Percentiles rank a stretch among this genome's conserved stretches.
These are phyloP conservation scores for Adansonia madagascariensis DNA, from an alignment of 441 rosid species.

Conservation along the genomic window DNA sequence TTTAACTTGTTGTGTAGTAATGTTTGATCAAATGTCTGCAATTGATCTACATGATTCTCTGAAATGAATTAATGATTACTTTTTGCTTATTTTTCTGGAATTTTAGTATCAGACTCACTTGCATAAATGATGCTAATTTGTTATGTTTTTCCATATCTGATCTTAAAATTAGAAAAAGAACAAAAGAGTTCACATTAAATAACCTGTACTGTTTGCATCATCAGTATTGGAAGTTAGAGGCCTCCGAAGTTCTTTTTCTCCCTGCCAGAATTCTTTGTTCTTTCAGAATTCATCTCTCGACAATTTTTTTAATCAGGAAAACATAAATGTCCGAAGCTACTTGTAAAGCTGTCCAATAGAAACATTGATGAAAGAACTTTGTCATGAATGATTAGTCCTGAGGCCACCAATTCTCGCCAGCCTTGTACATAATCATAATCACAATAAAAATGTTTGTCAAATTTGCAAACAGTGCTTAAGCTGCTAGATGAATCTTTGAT, in stretches of 20 bases:
- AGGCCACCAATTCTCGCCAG: neutral
- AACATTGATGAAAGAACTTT: neutral
- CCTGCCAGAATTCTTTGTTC: neutral
- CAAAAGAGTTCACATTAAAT: neutral
- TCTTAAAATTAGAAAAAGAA: neutral
- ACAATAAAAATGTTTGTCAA: neutral
- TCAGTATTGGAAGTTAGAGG: neutral
- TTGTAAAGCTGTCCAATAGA: neutral
- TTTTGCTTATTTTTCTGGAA: neutral
- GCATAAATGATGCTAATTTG: neutral
- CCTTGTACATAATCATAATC: neutral
- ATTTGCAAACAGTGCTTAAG: neutral
- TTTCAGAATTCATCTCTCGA: neutral
- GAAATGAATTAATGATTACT: neutral
- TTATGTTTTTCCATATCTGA: neutral
- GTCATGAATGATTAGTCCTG: too few species aligned
- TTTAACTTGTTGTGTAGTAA: neutral
- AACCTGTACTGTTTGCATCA: neutral
- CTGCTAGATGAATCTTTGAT: slow-evolving; percentile 2
- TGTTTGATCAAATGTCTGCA: slow-evolving; percentile 8
- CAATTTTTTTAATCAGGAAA: neutral
- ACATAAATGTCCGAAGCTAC: neutral
- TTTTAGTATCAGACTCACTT: neutral
- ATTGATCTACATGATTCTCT: neutral
- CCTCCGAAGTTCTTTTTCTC: neutral